These are phyloP conservation scores for Aureobasidium pullulans DNA, from an alignment of 2,329 filamentous ascomycete species.

Conservation along the genomic window DNA sequence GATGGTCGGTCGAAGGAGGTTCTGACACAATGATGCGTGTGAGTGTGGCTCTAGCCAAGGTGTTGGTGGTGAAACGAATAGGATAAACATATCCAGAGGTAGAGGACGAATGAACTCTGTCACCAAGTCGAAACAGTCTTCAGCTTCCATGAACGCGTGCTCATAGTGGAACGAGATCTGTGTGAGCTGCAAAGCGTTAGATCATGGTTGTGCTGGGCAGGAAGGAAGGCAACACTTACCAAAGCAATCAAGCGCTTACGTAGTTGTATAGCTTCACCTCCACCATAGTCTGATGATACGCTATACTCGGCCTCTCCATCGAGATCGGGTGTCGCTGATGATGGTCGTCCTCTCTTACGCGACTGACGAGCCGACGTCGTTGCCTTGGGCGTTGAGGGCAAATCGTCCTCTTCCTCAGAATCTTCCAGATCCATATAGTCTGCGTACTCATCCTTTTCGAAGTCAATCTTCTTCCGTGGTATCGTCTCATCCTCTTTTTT, in stretches of 20 bases:
- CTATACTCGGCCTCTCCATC: slow-evolving; percentile 12
- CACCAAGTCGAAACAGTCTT: slow-evolving; percentile 53
- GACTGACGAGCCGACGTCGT: neutral
- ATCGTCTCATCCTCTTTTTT: slow-evolving; percentile 41
- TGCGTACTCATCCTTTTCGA: slow-evolving; percentile 54
- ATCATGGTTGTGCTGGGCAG: neutral
- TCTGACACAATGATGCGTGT: slow-evolving; percentile 47
- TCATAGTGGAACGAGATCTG: neutral
- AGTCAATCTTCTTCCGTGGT: slow-evolving; percentile 39
- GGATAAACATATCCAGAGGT: slow-evolving; percentile 50
- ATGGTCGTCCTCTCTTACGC: slow-evolving; percentile 4
- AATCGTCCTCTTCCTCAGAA: slow-evolving; percentile 28
- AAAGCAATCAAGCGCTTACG: slow-evolving; percentile 58
- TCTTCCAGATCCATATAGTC: slow-evolving; percentile 54
- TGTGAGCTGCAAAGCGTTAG: slow-evolving; percentile 6
- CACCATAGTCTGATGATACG: slow-evolving; percentile 25
- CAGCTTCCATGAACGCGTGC: slow-evolving; percentile 40
- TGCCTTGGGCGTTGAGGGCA: slow-evolving; percentile 19
- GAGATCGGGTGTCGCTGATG: neutral
- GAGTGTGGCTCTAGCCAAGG: slow-evolving; percentile 30
- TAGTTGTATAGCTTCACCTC: slow-evolving; percentile 50
- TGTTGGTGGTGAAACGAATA: slow-evolving; percentile 45
- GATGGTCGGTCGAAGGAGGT: slow-evolving; percentile 44
- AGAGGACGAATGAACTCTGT: slow-evolving; percentile 51
- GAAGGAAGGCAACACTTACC: neutral